Evolutionary conservation across 257 asterid genomes (phyloP).

Genomic region (Solanum megistacrolobum): DNA sequence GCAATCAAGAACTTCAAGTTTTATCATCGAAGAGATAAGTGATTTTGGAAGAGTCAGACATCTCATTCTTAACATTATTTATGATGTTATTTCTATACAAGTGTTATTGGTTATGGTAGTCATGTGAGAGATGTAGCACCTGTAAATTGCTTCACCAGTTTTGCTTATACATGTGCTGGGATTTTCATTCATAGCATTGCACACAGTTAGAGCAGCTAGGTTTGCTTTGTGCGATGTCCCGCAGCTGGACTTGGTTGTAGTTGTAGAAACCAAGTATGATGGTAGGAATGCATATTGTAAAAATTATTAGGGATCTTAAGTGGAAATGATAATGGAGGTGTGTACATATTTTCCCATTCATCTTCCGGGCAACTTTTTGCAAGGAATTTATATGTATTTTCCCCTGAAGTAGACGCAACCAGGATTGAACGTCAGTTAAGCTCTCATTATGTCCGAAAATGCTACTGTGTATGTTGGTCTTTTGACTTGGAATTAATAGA

Average conservation of each 20-base stretch:
- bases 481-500: neutral
- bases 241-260: neutral
- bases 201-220: neutral
- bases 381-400: neutral
- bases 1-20: neutral
- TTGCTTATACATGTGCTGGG: neutral
- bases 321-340: neutral
- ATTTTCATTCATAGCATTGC: neutral
- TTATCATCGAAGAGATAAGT: neutral
- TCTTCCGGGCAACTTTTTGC: neutral
- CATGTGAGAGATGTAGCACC: neutral
- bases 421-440: neutral
- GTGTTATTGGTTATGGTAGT: neutral
- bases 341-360: conserved; percentile 9
- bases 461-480: neutral
- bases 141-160: neutral
- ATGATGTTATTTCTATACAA: neutral
- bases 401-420: neutral
- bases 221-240: neutral
- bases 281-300: conserved; percentile 10
- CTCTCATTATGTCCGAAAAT: neutral
- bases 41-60: neutral
- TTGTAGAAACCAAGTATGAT: neutral
- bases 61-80: neutral
- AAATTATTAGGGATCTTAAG: neutral